These are phyloP conservation scores for Citeromyces matritensis DNA, from an alignment of 805 yeast species.

Conservation along the genomic window DNA sequence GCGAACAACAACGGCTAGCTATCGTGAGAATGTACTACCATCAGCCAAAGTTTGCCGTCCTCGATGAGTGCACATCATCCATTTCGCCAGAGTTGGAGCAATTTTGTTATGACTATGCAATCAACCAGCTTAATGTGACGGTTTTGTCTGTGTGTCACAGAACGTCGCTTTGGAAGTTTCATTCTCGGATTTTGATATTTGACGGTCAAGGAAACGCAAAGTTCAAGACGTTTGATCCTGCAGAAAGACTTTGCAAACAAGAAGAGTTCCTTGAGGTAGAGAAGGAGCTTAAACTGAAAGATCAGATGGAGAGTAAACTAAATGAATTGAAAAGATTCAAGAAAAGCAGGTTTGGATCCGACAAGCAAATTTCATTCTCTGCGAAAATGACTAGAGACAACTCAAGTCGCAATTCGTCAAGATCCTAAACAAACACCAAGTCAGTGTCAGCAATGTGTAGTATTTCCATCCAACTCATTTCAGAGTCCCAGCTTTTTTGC, in stretches of 20 bases:
- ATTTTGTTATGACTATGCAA: conserved; percentile 72
- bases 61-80: conserved; percentile 93
- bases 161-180: conserved; percentile 87
- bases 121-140: conserved; percentile 59
- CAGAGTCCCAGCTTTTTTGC: conserved; percentile 36
- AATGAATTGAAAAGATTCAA: conserved; percentile 30
- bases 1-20: conserved; percentile 88
- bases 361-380: too few relatives aligned
- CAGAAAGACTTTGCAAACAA: conserved; percentile 56
- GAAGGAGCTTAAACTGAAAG: conserved; percentile 53
- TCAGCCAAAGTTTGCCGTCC: conserved; percentile 82
- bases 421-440: conserved; percentile 23
- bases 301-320: conserved; percentile 50
- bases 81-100: conserved; percentile 86
- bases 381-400: too few relatives aligned
- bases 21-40: conserved; percentile 89
- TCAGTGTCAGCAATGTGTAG: conserved; percentile 24
- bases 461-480: conserved; percentile 35
- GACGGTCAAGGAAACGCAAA: conserved; percentile 48
- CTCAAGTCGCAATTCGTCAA: neutral
- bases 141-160: conserved; percentile 85
- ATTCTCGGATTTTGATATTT: conserved; percentile 65
- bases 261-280: conserved; percentile 65
- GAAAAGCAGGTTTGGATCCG: conserved; percentile 2
- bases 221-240: conserved; percentile 54